phyloP scores from a whole-genome alignment of 2,329 filamentous ascomycete species.

The Scedosporium dehoogii region DNA sequence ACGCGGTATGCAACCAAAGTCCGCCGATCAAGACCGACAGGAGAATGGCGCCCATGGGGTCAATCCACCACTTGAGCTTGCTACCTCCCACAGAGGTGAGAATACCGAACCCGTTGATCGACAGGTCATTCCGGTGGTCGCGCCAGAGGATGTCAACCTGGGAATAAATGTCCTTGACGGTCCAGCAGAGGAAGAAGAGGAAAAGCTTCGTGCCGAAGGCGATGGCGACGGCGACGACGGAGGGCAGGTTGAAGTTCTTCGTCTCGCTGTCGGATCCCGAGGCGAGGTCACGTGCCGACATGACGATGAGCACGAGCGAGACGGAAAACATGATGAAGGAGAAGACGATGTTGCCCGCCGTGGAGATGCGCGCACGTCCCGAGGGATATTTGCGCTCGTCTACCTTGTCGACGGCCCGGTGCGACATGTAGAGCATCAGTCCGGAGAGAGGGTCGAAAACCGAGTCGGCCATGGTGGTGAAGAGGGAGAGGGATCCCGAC shows the following conservation, averaged over 20 bases:
- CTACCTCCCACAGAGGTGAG: slow-evolving; percentile 83
- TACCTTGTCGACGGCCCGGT: slow-evolving; percentile 79
- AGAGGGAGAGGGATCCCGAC: slow-evolving; percentile 85
- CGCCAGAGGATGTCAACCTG: slow-evolving; percentile 92
- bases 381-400: slow-evolving; percentile 81
- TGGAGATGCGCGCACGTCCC: slow-evolving; percentile 89
- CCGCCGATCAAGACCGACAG: slow-evolving; percentile 67
- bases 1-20: slow-evolving; percentile 80
- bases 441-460: slow-evolving; percentile 91
- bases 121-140: slow-evolving; percentile 93
- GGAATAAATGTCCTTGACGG: slow-evolving; percentile 79
- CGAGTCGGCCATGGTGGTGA: slow-evolving; percentile 94
- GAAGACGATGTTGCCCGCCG: slow-evolving; percentile 90
- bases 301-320: slow-evolving; percentile 84
- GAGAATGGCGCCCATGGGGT: slow-evolving; percentile 81
- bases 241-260: slow-evolving; percentile 67
- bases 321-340: slow-evolving; percentile 94
- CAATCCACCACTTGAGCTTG: slow-evolving; percentile 89
- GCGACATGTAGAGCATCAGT: slow-evolving; percentile 73
- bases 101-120: slow-evolving; percentile 91
- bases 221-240: slow-evolving; percentile 72
- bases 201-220: slow-evolving; percentile 77
- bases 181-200: slow-evolving; percentile 88
- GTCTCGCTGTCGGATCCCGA: slow-evolving; percentile 37
- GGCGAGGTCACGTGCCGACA: slow-evolving; percentile 64